Percentiles rank a stretch among this genome's conserved stretches.
These are phyloP conservation scores for Paecilomyces dactylethromorphus DNA, from an alignment of 2,329 filamentous ascomycete species.

Conservation along the genomic window DNA sequence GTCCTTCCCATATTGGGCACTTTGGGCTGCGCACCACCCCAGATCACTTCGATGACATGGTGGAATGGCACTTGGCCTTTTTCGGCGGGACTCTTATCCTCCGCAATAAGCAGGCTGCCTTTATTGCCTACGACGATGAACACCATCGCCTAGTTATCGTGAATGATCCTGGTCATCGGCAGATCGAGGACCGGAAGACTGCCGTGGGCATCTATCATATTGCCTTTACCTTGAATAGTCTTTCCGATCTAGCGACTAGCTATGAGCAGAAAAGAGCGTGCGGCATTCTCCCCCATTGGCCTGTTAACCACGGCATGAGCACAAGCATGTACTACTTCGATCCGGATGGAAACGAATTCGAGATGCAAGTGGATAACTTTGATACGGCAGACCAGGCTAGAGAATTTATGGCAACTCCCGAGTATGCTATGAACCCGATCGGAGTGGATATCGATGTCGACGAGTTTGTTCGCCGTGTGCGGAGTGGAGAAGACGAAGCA, in stretches of 20 bases:
- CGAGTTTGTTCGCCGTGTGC: slow-evolving; percentile 17
- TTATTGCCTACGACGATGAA: slow-evolving; percentile 42
- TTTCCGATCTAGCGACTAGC: slow-evolving; percentile 28
- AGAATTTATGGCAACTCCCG: slow-evolving; percentile 31
- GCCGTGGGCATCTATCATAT: slow-evolving; percentile 36
- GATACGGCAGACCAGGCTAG: slow-evolving; percentile 30
- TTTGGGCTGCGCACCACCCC: slow-evolving; percentile 19
- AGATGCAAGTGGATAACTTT: slow-evolving; percentile 43
- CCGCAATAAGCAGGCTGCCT: slow-evolving; percentile 22
- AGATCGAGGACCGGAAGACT: slow-evolving; percentile 9
- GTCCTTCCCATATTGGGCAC: slow-evolving; percentile 7
- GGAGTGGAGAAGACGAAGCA: too few species aligned
- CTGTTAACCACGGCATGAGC: slow-evolving; percentile 43
- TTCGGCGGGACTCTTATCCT: slow-evolving; percentile 24
- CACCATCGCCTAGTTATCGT: slow-evolving; percentile 44
- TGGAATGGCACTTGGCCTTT: slow-evolving; percentile 32
- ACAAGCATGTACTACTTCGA: slow-evolving; percentile 45
- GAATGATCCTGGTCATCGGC: slow-evolving; percentile 13
- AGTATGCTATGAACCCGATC: slow-evolving; percentile 38
- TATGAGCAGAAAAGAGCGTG: slow-evolving; percentile 31
- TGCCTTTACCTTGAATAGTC: slow-evolving; percentile 33
- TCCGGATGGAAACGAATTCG: slow-evolving; percentile 44
- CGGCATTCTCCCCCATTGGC: slow-evolving; percentile 37
- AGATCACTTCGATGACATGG: slow-evolving; percentile 21
- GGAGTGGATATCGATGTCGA: slow-evolving; percentile 42